Evolutionary conservation across 352 stramenopile genomes (phyloP).

Genomic region (Phytopythium helicoides): DNA sequence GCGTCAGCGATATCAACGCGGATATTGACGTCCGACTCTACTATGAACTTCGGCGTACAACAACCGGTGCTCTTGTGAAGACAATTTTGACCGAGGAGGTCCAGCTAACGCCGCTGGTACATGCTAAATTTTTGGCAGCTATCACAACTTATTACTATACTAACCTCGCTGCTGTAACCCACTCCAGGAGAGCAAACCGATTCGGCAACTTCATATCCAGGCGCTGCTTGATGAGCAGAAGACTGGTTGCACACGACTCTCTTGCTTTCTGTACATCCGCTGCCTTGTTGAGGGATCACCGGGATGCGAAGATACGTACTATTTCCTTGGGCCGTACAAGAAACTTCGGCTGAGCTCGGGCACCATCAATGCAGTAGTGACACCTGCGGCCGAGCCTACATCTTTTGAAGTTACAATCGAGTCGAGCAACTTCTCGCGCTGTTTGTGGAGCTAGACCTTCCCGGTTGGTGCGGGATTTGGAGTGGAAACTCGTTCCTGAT

Average conservation of each 20-base stretch:
- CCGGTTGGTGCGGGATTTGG: conserved; percentile 55
- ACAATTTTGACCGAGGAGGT: conserved; percentile 22
- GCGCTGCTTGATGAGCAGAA: conserved; percentile 25
- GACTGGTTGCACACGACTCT: conserved; percentile 38
- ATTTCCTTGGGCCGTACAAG: conserved; percentile 78
- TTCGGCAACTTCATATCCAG: conserved; percentile 25
- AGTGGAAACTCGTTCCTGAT: conserved; percentile 75
- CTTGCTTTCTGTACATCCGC: conserved; percentile 56
- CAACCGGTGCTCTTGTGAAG: conserved; percentile 41
- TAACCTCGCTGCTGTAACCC: conserved; percentile 2
- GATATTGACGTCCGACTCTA: conserved; percentile 29
- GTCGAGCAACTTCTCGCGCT: conserved; percentile 57
- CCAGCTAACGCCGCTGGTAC: conserved; percentile 32
- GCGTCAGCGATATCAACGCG: conserved; percentile 47
- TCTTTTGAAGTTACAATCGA: conserved; percentile 48
- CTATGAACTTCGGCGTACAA: conserved; percentile 43
- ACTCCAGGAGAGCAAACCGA: conserved; percentile 32
- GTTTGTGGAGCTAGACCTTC: conserved; percentile 69
- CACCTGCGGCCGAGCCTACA: background rate
- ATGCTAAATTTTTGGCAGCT: background rate
- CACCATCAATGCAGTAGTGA: conserved; percentile 15
- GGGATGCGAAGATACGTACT: conserved; percentile 42
- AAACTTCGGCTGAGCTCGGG: conserved; percentile 40
- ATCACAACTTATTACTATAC: no score
- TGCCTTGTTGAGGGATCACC: conserved; percentile 16